These are phyloP conservation scores for Aspergillus cavernicola DNA, from an alignment of 495 filamentous ascomycete species.

Conservation along the genomic window DNA sequence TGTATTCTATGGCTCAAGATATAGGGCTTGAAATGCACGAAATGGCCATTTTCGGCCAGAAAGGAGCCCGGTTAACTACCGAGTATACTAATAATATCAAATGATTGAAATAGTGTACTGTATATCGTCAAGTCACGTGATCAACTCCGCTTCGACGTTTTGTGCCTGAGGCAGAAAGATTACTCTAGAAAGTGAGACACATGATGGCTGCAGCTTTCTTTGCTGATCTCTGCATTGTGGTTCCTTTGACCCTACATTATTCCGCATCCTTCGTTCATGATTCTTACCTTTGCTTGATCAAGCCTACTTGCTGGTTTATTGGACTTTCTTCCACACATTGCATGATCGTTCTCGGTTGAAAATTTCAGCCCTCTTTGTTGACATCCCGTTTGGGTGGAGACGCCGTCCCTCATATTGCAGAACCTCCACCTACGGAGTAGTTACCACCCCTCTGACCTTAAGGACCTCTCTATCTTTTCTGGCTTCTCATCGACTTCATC, in stretches of 20 bases:
- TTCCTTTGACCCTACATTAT: not conserved
- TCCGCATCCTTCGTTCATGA: not conserved
- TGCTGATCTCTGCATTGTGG: conserved; percentile 6
- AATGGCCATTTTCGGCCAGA: not conserved
- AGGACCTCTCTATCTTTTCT: too few species aligned
- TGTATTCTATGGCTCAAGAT: conserved; percentile 6
- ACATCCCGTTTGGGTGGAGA: conserved; percentile 18
- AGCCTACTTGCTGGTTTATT: too few species aligned
- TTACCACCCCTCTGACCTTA: not conserved
- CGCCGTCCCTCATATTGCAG: conserved; percentile 8
- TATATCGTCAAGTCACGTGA: conserved; percentile 1
- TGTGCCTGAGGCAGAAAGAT: not conserved
- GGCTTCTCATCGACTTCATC: not conserved
- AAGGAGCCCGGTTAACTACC: not conserved
- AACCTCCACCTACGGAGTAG: not conserved
- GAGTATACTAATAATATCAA: too few species aligned
- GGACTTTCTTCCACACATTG: not conserved
- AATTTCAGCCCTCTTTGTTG: conserved; percentile 6
- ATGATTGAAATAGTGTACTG: not conserved
- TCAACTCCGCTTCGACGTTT: not conserved
- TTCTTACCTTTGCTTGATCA: not conserved
- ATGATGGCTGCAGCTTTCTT: not conserved
- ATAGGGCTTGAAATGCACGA: not conserved
- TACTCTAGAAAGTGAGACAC: too few species aligned
- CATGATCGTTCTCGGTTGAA: not conserved